Evolutionary conservation across 768 basidiomycete species (phyloP).

Genomic region (button mushroom (Agaricus bisporus)): DNA sequence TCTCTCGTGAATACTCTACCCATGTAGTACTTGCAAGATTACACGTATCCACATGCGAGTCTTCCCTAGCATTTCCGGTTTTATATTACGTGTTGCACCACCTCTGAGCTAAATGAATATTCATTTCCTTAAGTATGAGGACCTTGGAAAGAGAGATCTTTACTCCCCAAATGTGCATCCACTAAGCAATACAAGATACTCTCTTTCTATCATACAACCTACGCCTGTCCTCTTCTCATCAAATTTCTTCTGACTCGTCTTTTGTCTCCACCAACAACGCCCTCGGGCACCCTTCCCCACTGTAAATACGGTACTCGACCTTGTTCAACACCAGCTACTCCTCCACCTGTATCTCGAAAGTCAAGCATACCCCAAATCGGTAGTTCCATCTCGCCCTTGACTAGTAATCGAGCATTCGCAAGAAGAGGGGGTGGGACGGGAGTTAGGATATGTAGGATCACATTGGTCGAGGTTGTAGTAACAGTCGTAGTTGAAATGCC

Average conservation of each 20-base stretch:
- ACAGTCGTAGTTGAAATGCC: conserved; percentile 20
- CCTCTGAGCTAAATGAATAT: too few relatives aligned
- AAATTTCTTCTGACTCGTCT: conserved; percentile 77
- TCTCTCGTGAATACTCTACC: too few relatives aligned
- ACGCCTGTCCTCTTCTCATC: conserved; percentile 78
- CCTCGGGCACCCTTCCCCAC: conserved; percentile 64
- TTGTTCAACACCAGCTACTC: conserved; percentile 44
- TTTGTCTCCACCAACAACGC: conserved; percentile 56
- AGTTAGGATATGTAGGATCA: conserved; percentile 70
- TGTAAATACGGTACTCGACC: conserved; percentile 70
- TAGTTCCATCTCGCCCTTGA: conserved; percentile 86
- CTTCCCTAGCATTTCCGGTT: too few relatives aligned
- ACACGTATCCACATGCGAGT: too few relatives aligned
- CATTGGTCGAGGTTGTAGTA: neutral
- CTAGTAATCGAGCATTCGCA: conserved; percentile 38
- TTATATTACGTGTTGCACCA: too few relatives aligned
- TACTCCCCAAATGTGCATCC: too few relatives aligned
- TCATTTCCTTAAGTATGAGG: too few relatives aligned
- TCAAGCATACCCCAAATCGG: conserved; percentile 88
- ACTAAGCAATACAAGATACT: too few relatives aligned
- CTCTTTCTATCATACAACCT: neutral
- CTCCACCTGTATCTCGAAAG: conserved; percentile 31
- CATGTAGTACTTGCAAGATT: too few relatives aligned
- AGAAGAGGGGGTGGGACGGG: conserved; percentile 56
- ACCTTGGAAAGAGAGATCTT: too few relatives aligned